Percentiles rank a stretch among this genome's conserved stretches.
phyloP scores from a whole-genome alignment of 1,284 basidiomycete species.

The Austroboletus sp. region DNA sequence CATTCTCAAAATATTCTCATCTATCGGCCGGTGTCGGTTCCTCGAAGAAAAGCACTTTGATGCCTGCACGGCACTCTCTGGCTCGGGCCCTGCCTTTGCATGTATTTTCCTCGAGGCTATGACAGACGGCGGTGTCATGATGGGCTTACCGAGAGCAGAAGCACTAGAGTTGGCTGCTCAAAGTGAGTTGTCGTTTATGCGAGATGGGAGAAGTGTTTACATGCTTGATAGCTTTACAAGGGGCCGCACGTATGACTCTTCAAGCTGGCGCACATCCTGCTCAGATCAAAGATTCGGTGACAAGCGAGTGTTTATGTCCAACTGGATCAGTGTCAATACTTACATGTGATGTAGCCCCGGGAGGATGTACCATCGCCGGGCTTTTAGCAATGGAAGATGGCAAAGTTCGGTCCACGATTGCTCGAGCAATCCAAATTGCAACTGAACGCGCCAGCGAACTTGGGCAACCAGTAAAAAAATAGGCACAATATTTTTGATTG shows the following conservation, averaged over 20 bases:
- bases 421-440: conserved; percentile 89
- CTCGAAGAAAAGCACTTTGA: conserved; percentile 97
- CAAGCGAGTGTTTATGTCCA: conserved; percentile 56
- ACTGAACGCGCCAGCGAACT: conserved; percentile 81
- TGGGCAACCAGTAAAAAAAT: conserved; percentile 53
- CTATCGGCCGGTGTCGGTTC: conserved; percentile 89
- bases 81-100: conserved; percentile 94
- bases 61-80: conserved; percentile 93
- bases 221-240: conserved; percentile 73
- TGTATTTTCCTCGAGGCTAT: conserved; percentile 97
- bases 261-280: conserved; percentile 87
- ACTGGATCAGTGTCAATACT: neutral
- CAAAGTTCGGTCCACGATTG: conserved; percentile 88
- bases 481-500: conserved; percentile 1
- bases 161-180: conserved; percentile 94
- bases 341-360: conserved; percentile 62
- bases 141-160: conserved; percentile 92
- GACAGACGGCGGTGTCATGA: conserved; percentile 99
- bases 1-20: conserved; percentile 88
- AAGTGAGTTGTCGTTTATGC: conserved; percentile 54
- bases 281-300: conserved; percentile 95
- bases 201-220: neutral
- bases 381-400: conserved; percentile 94
- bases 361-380: conserved; percentile 97
- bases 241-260: conserved; percentile 92